Evolutionary conservation across 805 yeast species (phyloP), one percentile per base, ranked within the genome.

Genomic region (Saccharomycopsis fodiens): DNA sequence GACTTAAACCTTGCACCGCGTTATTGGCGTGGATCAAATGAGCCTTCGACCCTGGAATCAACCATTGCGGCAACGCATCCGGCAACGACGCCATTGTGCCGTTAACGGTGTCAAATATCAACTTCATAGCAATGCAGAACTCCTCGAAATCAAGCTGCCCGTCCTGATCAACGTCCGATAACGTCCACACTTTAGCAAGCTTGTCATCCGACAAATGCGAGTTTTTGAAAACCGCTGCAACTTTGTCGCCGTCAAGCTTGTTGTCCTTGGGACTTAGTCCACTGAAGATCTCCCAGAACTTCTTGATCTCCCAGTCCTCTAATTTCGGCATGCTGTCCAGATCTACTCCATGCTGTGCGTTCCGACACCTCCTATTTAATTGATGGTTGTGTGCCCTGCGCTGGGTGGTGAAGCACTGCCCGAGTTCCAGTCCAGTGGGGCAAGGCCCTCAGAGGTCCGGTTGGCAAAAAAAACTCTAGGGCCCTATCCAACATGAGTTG

Each of bases 221-320:
- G 65, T 93, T 93, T 64, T 85, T 87, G 57, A 93, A 75, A 41
- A 93, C 93, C 2, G 87, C 80, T 25, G 84, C 74, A 17, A 89
- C 94, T 60, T 83, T 81, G 47, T 84, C 93, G 41, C 96, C 96
- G 19, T 82, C 73, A 29, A 93, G 73, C 59, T 83, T 80, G 59
- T 86, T 88, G 45, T 78, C 75, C 30, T 66, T 78, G 0, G 99
- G 98, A 52, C 78, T 76, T 57, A 93, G 75, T 12, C 96, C 95
- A 53, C 82, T 79, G 70, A 93, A 93, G 39, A 93, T 89, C 64
- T 93, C 95, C 98, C 98, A 93, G 71, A 88, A 93, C 67, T 91
- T 91, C 59, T 88, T 84, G 57, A 89, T 88, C 65, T 93, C 98
- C 84, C 95, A 88, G 56, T 88, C 93, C 62, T 87, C 96, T 50